Conservation (phyloP, 2,329 filamentous ascomycete species). For the Neopestalotiopsis sp. region DNA sequence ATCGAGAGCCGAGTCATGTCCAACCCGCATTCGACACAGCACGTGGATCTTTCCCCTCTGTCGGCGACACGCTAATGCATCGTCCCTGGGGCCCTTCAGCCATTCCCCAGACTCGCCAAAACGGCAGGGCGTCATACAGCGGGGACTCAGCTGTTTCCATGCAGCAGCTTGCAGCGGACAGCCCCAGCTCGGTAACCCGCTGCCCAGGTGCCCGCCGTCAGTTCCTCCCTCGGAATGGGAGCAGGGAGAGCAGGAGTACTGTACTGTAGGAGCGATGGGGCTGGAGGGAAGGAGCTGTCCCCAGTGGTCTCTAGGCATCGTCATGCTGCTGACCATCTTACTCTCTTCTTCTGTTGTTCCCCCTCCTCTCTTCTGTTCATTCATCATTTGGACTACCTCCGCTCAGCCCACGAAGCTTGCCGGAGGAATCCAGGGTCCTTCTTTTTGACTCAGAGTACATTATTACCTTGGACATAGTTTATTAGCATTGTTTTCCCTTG, state of each 20-base stretch:
- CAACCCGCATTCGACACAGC: conserved; percentile 7
- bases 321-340: not conserved
- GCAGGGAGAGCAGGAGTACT: no score
- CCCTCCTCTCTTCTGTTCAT: not conserved
- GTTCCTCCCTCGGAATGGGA: not conserved
- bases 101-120: conserved; percentile 3
- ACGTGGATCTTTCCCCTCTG: conserved; percentile 5
- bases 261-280: not conserved
- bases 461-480: not conserved
- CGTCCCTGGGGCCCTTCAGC: conserved; percentile 2
- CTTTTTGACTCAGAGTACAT: not conserved
- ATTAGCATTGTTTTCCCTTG: not conserved
- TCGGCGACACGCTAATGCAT: conserved; percentile 11
- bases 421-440: not conserved
- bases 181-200: not conserved
- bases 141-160: not conserved
- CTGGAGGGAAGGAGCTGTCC: not conserved
- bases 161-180: not conserved
- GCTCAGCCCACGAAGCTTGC: not conserved
- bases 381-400: not conserved
- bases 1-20: not conserved
- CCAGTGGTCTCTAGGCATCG: not conserved
- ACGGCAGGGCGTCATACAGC: conserved; percentile 1
- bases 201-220: not conserved
- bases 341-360: not conserved